phyloP scores from a whole-genome alignment of 2,329 filamentous ascomycete species.

The Aureobasidium sp. region DNA sequence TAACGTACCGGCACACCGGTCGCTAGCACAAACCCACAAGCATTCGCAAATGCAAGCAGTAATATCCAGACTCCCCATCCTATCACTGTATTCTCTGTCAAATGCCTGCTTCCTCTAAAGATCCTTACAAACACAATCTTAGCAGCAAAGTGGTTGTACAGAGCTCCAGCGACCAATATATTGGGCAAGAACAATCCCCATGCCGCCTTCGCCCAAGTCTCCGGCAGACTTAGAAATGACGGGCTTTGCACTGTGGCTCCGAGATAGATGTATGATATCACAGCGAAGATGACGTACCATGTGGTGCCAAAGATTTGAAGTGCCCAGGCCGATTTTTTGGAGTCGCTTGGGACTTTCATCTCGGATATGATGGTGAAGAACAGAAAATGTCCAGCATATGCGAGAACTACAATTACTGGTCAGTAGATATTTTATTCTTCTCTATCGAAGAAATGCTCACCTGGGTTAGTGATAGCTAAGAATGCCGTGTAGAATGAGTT shows the following conservation, averaged over 20 bases:
- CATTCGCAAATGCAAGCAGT: conserved; percentile 42
- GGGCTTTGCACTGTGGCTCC: conserved; percentile 42
- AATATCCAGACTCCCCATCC: conserved; percentile 45
- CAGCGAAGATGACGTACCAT: conserved; percentile 47
- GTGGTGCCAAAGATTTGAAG: conserved; percentile 45
- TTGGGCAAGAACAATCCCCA: conserved; percentile 48
- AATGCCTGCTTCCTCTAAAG: conserved; percentile 40
- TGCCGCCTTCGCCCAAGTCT: conserved; percentile 43
- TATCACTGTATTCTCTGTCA: conserved; percentile 41
- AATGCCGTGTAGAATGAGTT: conserved; percentile 41
- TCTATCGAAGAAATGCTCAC: not conserved
- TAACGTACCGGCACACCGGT: conserved; percentile 47
- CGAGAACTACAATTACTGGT: conserved; percentile 34
- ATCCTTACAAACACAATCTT: conserved; percentile 47
- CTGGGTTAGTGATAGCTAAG: conserved; percentile 43
- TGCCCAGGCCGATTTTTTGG: conserved; percentile 46
- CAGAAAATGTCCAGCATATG: conserved; percentile 46
- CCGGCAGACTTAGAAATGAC: conserved; percentile 41
- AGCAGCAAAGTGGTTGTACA: conserved; percentile 47
- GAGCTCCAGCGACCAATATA: conserved; percentile 43
- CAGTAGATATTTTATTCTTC: not conserved
- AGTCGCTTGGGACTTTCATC: conserved; percentile 45
- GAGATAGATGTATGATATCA: conserved; percentile 46
- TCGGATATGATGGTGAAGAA: conserved; percentile 50
- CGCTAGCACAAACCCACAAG: conserved; percentile 37